phyloP scores from a whole-genome alignment of 371 early-diverging fungal genomes.

The Zopfochytrium polystomum region DNA sequence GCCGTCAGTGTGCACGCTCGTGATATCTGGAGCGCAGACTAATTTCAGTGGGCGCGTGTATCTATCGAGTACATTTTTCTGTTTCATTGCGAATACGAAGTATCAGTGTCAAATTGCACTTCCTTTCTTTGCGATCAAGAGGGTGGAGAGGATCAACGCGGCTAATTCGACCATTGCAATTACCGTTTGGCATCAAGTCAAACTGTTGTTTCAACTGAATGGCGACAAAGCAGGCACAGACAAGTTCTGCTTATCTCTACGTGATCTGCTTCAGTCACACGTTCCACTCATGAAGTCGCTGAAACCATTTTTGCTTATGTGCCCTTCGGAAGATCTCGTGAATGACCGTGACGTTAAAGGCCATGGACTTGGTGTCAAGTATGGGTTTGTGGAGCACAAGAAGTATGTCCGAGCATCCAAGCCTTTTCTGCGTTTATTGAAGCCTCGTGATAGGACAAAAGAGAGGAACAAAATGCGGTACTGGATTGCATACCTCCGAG shows the following conservation, averaged over 20 bases:
- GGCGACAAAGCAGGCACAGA: conserved; percentile 47
- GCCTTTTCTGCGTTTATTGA: no score
- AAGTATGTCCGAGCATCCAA: no score
- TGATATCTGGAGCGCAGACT: conserved; percentile 31
- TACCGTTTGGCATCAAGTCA: conserved; percentile 49
- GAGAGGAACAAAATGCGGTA: conserved; percentile 70
- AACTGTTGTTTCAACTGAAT: conserved; percentile 44
- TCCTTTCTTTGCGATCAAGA: conserved; percentile 84
- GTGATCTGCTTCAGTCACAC: conserved; percentile 55
- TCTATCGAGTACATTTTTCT: conserved; percentile 80
- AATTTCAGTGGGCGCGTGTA: conserved; percentile 63
- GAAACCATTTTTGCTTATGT: conserved; percentile 77
- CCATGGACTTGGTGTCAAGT: conserved; percentile 77
- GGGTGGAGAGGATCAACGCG: conserved; percentile 75
- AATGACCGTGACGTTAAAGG: conserved; percentile 53
- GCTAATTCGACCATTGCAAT: conserved; percentile 43
- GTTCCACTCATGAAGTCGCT: conserved; percentile 72
- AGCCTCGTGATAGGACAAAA: no score
- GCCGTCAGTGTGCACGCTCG: conserved; percentile 39
- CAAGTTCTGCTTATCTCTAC: conserved; percentile 55
- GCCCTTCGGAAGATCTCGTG: conserved; percentile 70
- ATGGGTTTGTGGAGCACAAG: conserved; percentile 79
- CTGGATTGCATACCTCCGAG: conserved; percentile 71
- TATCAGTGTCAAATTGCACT: conserved; percentile 68
- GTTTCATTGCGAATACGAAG: conserved; percentile 64